phyloP scores from a whole-genome alignment of 2,329 filamentous ascomycete genomes.

The Xylariales sp. region DNA sequence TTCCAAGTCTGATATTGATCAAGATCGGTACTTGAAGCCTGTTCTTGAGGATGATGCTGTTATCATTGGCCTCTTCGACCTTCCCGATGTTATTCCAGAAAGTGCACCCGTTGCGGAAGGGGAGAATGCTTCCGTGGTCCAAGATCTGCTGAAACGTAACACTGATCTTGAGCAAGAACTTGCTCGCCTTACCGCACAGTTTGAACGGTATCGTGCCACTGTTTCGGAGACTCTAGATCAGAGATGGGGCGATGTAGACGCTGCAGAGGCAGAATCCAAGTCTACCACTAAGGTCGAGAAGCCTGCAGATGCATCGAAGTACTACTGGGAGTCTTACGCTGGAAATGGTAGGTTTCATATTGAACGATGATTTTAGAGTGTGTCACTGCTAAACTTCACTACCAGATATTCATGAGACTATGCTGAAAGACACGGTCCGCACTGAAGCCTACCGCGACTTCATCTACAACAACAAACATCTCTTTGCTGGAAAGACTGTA shows the following conservation, averaged over 20 bases:
- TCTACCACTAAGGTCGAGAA: slow-evolving; percentile 20
- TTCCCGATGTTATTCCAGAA: slow-evolving; percentile 44
- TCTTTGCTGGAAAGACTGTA: slow-evolving; percentile 82
- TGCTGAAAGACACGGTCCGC: slow-evolving; percentile 86
- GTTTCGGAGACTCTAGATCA: slow-evolving; percentile 65
- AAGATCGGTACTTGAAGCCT: slow-evolving; percentile 79
- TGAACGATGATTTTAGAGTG: neutral
- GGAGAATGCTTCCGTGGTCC: slow-evolving; percentile 21
- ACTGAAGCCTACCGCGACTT: slow-evolving; percentile 94
- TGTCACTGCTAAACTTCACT: neutral
- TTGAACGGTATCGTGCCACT: slow-evolving; percentile 59
- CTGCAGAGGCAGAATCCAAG: slow-evolving; percentile 28
- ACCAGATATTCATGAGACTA: slow-evolving; percentile 85
- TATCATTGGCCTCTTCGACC: slow-evolving; percentile 81
- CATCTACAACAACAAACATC: slow-evolving; percentile 83
- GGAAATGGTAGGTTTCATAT: slow-evolving; percentile 45
- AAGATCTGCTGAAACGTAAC: slow-evolving; percentile 44
- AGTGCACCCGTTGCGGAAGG: slow-evolving; percentile 11
- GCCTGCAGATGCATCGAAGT: slow-evolving; percentile 34
- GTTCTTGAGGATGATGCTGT: slow-evolving; percentile 86
- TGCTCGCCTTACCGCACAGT: slow-evolving; percentile 54
- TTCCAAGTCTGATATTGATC: slow-evolving; percentile 58
- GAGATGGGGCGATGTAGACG: slow-evolving; percentile 55
- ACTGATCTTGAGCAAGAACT: slow-evolving; percentile 57
- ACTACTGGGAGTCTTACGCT: slow-evolving; percentile 60